Conservation (phyloP, 257 asterid genomes). For the Eustoma russellianum region DNA sequence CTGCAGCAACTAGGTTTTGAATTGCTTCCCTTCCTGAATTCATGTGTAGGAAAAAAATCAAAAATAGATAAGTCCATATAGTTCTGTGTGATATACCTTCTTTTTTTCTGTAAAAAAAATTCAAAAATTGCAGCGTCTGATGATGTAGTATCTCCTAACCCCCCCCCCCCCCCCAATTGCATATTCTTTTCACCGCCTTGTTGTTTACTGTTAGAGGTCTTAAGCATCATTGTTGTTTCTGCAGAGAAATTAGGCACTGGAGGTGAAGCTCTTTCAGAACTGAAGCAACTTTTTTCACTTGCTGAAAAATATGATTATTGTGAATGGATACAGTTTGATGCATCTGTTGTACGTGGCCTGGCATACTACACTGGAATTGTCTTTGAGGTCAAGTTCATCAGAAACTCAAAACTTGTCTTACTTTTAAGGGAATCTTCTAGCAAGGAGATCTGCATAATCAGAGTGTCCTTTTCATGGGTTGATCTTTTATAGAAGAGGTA, state of each 20-base stretch:
- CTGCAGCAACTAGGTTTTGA: too few species aligned
- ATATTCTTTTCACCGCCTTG: not conserved
- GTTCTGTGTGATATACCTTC: too few species aligned
- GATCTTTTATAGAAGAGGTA: too few species aligned
- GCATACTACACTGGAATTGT: constrained; percentile 97
- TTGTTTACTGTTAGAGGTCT: not conserved
- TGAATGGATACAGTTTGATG: constrained; percentile 99
- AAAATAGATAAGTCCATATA: too few species aligned
- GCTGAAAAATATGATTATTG: constrained; percentile 80
- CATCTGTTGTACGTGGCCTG: constrained; percentile 89
- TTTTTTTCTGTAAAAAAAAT: too few species aligned
- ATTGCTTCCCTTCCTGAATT: too few species aligned
- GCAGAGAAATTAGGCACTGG: constrained; percentile 74
- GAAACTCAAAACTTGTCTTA: not conserved
- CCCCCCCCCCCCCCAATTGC: too few species aligned
- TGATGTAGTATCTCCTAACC: too few species aligned
- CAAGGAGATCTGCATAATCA: constrained; percentile 48
- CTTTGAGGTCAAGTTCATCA: constrained; percentile 55
- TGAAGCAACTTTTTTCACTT: constrained; percentile 72
- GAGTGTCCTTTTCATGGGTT: too few species aligned
- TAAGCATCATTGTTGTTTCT: constrained; percentile 1
- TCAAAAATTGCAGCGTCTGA: too few species aligned
- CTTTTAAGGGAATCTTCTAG: constrained; percentile 72
- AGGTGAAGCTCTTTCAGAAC: constrained; percentile 72
- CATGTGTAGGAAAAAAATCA: too few species aligned